Conservation (phyloP, 257 asterid genomes). For the Paraleonurus japonicus region DNA sequence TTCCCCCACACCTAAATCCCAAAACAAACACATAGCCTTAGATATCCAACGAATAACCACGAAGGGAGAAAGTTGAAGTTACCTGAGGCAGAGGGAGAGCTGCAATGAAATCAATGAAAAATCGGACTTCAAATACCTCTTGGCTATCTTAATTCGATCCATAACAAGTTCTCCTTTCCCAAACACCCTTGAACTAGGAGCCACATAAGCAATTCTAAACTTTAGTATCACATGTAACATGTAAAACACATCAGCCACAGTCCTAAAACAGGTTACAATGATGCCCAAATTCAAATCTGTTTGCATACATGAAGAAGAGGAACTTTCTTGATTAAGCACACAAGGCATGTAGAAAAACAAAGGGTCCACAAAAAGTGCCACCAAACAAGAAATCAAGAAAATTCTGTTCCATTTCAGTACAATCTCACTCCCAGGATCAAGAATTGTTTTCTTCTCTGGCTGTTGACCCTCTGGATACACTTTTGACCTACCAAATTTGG, state of each 20-base stretch:
- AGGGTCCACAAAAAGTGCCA: conserved; percentile 83
- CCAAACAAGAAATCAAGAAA: conserved; percentile 69
- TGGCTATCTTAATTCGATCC: conserved; percentile 59
- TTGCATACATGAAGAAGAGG: conserved; percentile 70
- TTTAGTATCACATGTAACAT: conserved; percentile 57
- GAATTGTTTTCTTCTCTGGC: conserved; percentile 42
- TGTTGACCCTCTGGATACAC: conserved; percentile 66
- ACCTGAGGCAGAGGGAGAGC: conserved; percentile 97
- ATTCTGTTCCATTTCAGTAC: conserved; percentile 76
- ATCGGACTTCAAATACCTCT: conserved; percentile 68
- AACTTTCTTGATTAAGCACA: conserved; percentile 39
- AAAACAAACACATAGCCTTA: too few species aligned
- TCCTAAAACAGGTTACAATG: conserved; percentile 64
- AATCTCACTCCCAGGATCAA: conserved; percentile 80
- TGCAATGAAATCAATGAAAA: conserved; percentile 70
- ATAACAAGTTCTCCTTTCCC: conserved; percentile 92
- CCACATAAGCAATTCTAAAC: conserved; percentile 79
- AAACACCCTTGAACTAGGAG: conserved; percentile 84
- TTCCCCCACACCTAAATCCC: too few species aligned
- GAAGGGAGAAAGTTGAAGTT: too few species aligned
- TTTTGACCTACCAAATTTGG: conserved; percentile 56
- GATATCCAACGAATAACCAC: too few species aligned
- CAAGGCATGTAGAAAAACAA: conserved; percentile 78
- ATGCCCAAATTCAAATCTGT: conserved; percentile 69
- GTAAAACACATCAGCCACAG: conserved; percentile 75